Percentiles rank a stretch among this genome's conserved stretches.
Conservation (phyloP, 1,284 basidiomycete species). For the Malassezia dermatis region DNA sequence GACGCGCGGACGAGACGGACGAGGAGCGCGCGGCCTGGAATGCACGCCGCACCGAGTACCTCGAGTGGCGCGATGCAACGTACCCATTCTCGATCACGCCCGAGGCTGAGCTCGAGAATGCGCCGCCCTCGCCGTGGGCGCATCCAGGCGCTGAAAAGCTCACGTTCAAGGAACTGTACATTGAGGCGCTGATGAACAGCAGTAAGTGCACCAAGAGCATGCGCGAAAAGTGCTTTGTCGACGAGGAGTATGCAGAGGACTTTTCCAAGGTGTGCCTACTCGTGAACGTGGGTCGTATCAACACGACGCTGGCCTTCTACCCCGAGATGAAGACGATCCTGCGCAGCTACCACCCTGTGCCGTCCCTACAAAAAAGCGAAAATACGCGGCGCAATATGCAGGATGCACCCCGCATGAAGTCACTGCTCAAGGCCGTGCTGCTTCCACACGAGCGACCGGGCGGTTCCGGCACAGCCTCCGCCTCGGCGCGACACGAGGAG, state of each 20-base stretch:
- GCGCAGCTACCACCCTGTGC: conserved; percentile 70
- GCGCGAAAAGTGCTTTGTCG: conserved; percentile 71
- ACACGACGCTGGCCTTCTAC: conserved; percentile 75
- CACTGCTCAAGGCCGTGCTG: conserved; percentile 63
- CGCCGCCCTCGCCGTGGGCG: conserved; percentile 25
- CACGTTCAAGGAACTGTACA: conserved; percentile 72
- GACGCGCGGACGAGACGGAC: conserved; percentile 31
- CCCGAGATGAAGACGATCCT: conserved; percentile 69
- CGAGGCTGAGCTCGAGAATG: conserved; percentile 1
- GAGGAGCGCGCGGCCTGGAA: conserved; percentile 29
- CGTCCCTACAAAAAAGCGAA: conserved; percentile 59
- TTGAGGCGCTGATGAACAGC: conserved; percentile 66
- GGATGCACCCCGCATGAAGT: conserved; percentile 70
- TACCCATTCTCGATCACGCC: conserved; percentile 15
- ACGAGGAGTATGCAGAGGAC: conserved; percentile 67
- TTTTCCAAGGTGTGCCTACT: conserved; percentile 68
- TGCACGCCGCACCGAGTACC: conserved; percentile 1
- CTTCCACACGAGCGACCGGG: conserved; percentile 58
- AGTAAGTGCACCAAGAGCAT: conserved; percentile 74
- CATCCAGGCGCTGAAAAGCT: conserved; percentile 32
- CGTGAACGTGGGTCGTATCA: conserved; percentile 83
- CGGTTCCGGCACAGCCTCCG: conserved; percentile 23
- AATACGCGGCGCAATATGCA: conserved; percentile 62
- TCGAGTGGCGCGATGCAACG: conserved; percentile 12
- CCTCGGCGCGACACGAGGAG: conserved; percentile 22